Evolutionary conservation across 2,329 filamentous ascomycete genomes (phyloP).

Genomic region (Cyphellophora europaea): DNA sequence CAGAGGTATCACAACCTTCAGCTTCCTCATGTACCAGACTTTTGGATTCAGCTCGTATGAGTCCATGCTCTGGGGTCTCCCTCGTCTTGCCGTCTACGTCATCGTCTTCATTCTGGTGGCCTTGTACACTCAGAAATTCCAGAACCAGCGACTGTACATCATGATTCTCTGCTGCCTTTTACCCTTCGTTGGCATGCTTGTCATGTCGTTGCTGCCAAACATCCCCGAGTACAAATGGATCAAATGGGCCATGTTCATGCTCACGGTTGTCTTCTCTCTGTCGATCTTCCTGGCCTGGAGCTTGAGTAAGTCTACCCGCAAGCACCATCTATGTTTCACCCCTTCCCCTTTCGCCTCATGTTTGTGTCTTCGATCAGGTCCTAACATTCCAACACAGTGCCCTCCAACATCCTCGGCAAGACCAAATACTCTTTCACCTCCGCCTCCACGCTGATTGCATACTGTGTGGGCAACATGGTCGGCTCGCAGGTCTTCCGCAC

Average conservation of each 20-base stretch:
- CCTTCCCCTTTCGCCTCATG: background rate
- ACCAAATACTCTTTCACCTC: conserved; percentile 39
- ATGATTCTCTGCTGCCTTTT: conserved; percentile 24
- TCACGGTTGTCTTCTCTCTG: conserved; percentile 24
- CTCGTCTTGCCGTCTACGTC: conserved; percentile 21
- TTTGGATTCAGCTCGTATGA: conserved; percentile 22
- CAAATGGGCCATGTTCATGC: conserved; percentile 28
- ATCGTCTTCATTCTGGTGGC: conserved; percentile 24
- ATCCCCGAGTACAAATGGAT: conserved; percentile 24
- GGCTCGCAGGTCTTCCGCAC: conserved; percentile 38
- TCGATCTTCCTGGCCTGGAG: conserved; percentile 26
- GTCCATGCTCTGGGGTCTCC: conserved; percentile 25
- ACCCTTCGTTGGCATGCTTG: conserved; percentile 25
- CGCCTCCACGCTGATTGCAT: conserved; percentile 37
- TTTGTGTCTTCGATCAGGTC: conserved; percentile 27
- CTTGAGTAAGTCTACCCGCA: conserved; percentile 12
- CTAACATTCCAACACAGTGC: conserved; percentile 26
- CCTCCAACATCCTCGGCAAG: conserved; percentile 37
- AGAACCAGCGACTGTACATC: conserved; percentile 23
- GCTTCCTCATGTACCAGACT: conserved; percentile 15
- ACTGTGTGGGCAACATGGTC: conserved; percentile 40
- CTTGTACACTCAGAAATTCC: conserved; percentile 22
- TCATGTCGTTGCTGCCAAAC: conserved; percentile 26
- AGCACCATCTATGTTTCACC: too few relatives aligned
- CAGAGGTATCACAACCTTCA: conserved; percentile 8